Conservation (phyloP, 2,329 filamentous ascomycete genomes). For the Pezicula radicicola region DNA sequence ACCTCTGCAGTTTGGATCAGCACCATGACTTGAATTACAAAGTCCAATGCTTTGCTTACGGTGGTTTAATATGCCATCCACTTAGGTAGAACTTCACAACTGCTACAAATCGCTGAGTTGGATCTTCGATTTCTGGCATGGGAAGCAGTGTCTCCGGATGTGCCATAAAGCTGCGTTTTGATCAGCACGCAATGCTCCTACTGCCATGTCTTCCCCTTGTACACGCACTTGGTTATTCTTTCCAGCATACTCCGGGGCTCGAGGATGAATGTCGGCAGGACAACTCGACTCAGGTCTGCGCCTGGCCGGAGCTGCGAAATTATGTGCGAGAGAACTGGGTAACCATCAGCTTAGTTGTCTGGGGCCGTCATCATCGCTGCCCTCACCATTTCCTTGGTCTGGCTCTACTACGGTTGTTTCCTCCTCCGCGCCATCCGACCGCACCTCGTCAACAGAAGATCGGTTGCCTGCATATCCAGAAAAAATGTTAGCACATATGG, state of each 20-base stretch:
- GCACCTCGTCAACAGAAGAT: slow-evolving; percentile 28
- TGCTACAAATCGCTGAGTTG: slow-evolving; percentile 82
- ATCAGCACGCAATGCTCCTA: slow-evolving; percentile 10
- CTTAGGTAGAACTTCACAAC: slow-evolving; percentile 98
- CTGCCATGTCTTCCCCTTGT: neutral
- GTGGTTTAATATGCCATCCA: slow-evolving; percentile 97
- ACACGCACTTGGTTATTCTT: slow-evolving; percentile 88
- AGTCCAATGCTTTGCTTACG: slow-evolving; percentile 52
- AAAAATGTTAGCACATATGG: neutral
- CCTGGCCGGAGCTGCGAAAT: slow-evolving; percentile 95
- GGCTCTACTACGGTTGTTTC: slow-evolving; percentile 83
- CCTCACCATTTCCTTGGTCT: slow-evolving; percentile 89
- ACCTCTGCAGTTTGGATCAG: slow-evolving; percentile 52
- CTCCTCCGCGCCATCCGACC: slow-evolving; percentile 48
- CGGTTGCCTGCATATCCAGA: slow-evolving; percentile 35
- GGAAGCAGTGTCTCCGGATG: slow-evolving; percentile 93
- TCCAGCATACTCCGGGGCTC: slow-evolving; percentile 98
- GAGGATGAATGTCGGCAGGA: slow-evolving; percentile 94
- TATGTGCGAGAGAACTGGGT: slow-evolving; percentile 86
- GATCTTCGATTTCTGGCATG: slow-evolving; percentile 85
- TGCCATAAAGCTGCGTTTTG: slow-evolving; percentile 82
- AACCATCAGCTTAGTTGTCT: neutral
- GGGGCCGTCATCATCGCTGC: slow-evolving; percentile 11
- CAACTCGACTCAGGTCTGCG: slow-evolving; percentile 90
- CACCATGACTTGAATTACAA: too few relatives aligned